These are phyloP conservation scores for Pleurotus ostreatus DNA, from an alignment of 768 basidiomycete species.

Conservation along the genomic window DNA sequence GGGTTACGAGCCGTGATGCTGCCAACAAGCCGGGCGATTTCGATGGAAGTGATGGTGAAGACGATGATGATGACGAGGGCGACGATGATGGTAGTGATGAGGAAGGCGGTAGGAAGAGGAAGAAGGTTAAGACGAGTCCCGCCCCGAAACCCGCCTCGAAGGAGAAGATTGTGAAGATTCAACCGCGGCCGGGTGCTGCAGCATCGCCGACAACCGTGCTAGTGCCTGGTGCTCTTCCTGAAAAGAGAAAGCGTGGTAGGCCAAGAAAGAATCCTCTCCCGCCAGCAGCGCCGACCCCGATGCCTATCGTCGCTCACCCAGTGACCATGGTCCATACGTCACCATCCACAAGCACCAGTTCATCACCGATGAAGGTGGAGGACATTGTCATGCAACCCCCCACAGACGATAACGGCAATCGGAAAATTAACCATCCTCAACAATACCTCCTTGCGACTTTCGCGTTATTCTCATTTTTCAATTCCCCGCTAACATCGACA, in stretches of 20 bases:
- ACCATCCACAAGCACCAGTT: constrained; percentile 10
- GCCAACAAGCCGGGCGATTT: constrained; percentile 31
- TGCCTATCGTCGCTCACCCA: constrained; percentile 12
- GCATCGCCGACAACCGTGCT: no score
- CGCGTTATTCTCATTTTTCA: constrained; percentile 84
- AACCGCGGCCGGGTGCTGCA: constrained; percentile 17
- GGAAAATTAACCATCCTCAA: constrained; percentile 27
- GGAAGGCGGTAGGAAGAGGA: constrained; percentile 52
- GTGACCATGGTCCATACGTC: constrained; percentile 13
- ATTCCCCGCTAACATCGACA: constrained; percentile 57
- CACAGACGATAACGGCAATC: constrained; percentile 9
- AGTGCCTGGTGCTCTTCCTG: constrained; percentile 31
- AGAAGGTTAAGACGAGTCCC: constrained; percentile 52
- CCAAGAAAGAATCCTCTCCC: constrained; percentile 68
- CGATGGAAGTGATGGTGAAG: constrained; percentile 54
- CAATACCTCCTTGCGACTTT: constrained; percentile 83
- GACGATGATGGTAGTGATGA: constrained; percentile 32
- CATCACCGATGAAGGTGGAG: constrained; percentile 2
- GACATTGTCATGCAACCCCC: constrained; percentile 4
- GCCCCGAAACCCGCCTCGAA: constrained; percentile 14
- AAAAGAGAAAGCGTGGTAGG: constrained; percentile 82
- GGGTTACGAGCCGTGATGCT: constrained; percentile 40
- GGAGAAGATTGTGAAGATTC: constrained; percentile 38
- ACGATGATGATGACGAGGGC: constrained; percentile 26
- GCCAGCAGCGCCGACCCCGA: constrained; percentile 26